These are phyloP conservation scores for Pseudonitzschia multistriata DNA, from an alignment of 108 stramenopile species.

Conservation along the genomic window DNA sequence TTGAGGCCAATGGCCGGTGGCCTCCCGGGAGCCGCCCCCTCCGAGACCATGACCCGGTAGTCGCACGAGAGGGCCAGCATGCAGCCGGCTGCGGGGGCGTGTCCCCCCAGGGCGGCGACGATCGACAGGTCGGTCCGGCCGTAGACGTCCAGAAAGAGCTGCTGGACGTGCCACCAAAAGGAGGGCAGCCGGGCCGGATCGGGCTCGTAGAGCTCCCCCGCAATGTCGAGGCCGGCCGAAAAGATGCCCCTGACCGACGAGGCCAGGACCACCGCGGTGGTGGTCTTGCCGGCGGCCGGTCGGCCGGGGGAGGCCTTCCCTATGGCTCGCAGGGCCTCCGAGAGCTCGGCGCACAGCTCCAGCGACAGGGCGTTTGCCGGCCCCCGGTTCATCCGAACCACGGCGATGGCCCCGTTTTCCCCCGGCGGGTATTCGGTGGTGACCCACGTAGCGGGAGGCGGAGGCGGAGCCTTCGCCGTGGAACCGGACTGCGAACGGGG, in stretches of 20 bases:
- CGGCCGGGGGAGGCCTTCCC: background rate
- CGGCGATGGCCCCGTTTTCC: conserved; percentile 52
- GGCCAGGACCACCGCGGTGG: conserved; percentile 59
- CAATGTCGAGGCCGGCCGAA: conserved; percentile 81
- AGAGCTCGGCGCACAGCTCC: conserved; percentile 75
- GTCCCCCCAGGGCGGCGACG: conserved; percentile 71
- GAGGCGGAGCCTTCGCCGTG: too few species aligned
- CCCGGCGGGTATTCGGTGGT: background rate
- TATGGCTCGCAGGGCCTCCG: conserved; percentile 45
- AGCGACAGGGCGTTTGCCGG: conserved; percentile 84
- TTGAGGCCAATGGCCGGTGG: conserved; percentile 73
- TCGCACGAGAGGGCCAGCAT: conserved; percentile 86
- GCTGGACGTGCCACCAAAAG: conserved; percentile 83
- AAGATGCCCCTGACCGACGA: conserved; percentile 71
- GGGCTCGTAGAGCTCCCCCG: conserved; percentile 59
- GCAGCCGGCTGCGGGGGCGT: conserved; percentile 87
- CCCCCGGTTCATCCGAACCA: conserved; percentile 67
- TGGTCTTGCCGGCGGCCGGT: conserved; percentile 43
- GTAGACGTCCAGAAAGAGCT: conserved; percentile 81
- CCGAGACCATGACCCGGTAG: conserved; percentile 72
- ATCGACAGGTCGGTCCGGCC: conserved; percentile 58
- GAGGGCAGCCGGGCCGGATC: conserved; percentile 46
- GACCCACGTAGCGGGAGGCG: background rate
- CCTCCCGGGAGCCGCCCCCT: background rate
- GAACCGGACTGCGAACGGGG: too few species aligned